Percentiles rank a stretch among this genome's conserved stretches.
Conservation (phyloP, 2,329 filamentous ascomycete species). For the Fusarium cyanostomum region DNA sequence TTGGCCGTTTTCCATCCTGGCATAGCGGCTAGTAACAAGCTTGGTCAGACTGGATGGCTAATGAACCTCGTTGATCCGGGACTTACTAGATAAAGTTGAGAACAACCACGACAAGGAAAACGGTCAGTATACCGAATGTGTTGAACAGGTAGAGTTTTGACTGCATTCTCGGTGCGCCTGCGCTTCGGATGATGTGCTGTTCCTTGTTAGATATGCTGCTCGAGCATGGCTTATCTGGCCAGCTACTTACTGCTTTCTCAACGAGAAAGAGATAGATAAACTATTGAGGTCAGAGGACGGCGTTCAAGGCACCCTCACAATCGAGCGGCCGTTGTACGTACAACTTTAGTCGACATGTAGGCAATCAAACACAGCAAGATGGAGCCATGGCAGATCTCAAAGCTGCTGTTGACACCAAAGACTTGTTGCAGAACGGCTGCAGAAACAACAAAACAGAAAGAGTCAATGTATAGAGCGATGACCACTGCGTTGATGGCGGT, state of each 20-base stretch:
- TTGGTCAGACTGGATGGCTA: not conserved
- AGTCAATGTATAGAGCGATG: not conserved
- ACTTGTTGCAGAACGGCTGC: not conserved
- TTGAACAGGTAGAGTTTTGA: conserved; percentile 4
- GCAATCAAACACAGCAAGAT: not conserved
- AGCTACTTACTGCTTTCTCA: conserved; percentile 2
- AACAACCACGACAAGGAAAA: not conserved
- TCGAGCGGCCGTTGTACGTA: not conserved
- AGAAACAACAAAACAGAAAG: not conserved
- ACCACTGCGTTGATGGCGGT: not conserved
- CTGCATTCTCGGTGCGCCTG: not conserved
- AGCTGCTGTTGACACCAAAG: not conserved
- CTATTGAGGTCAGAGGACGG: not conserved
- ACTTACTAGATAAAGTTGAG: conserved; percentile 7
- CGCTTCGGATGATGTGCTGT: not conserved
- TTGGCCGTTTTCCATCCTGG: not conserved
- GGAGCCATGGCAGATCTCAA: not conserved
- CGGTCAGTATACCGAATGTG: not conserved
- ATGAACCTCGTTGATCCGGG: too few species aligned
- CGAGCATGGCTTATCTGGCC: not conserved
- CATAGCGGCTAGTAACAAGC: not conserved
- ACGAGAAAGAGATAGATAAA: conserved; percentile 6
- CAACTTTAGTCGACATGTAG: not conserved
- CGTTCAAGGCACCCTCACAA: not conserved
- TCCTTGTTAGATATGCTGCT: not conserved